phyloP scores from a whole-genome alignment of 225 moss, liverwort and hornwort genomes.

The Physcomitrellopsis africana region DNA sequence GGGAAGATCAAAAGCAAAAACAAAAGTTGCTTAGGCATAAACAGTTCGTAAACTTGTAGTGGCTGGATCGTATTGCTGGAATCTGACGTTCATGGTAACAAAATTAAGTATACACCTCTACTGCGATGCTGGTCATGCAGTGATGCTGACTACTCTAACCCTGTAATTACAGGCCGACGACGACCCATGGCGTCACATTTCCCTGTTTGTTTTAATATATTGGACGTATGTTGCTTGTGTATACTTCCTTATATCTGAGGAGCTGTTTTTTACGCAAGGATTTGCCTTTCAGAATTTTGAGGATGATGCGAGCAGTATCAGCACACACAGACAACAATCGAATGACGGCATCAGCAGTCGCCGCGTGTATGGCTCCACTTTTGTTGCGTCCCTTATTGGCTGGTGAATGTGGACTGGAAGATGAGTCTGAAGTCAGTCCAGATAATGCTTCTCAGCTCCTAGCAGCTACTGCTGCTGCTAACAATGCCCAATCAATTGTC shows the following conservation, averaged over 20 bases:
- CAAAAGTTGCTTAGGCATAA: background rate
- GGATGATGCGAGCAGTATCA: conserved; percentile 95
- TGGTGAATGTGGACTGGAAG: conserved; percentile 94
- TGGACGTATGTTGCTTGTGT: background rate
- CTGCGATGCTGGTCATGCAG: no score
- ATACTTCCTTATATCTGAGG: background rate
- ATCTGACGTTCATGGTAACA: no score
- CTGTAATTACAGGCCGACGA: no score
- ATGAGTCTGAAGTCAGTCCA: conserved; percentile 88
- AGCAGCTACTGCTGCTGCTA: conserved; percentile 96
- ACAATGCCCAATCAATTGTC: conserved; percentile 96
- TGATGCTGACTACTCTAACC: no score
- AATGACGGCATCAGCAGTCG: conserved; percentile 95
- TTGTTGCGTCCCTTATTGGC: conserved; percentile 89
- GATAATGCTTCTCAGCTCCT: conserved; percentile 97
- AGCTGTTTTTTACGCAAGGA: background rate
- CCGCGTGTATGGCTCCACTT: conserved; percentile 98
- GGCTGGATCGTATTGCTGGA: no score
- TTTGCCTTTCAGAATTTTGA: conserved; percentile 67
- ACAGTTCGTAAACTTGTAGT: background rate
- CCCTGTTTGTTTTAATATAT: conserved; percentile 1
- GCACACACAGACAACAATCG: conserved; percentile 87
- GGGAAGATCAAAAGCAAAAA: background rate
- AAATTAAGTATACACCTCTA: no score
- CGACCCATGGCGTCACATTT: no score